Evolutionary conservation across 345 rosid genomes (phyloP).

Genomic region (Eucalyptus marginata): DNA sequence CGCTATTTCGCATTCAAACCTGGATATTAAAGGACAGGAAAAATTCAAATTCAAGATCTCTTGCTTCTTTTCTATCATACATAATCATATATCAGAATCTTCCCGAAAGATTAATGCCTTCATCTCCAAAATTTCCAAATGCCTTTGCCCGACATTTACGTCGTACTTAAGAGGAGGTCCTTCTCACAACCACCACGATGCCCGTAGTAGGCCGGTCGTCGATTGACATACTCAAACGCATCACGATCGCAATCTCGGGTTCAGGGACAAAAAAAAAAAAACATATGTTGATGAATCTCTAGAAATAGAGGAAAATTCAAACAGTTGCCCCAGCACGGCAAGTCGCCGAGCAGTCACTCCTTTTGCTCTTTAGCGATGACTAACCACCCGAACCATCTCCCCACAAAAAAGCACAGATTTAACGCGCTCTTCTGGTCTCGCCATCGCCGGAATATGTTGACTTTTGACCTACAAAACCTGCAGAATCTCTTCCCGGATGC

Average conservation of each 20-base stretch:
- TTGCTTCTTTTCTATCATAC: no score
- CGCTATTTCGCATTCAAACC: not conserved
- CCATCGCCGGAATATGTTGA: not conserved
- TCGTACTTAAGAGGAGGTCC: not conserved
- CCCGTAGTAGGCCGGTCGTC: not conserved
- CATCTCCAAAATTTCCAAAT: not conserved
- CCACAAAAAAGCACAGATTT: not conserved
- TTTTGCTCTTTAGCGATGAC: not conserved
- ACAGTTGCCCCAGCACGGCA: not conserved
- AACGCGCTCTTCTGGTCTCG: not conserved
- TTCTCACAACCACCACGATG: not conserved
- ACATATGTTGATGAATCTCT: not conserved
- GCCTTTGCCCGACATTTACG: not conserved
- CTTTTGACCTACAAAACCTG: not conserved
- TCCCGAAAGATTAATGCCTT: not conserved
- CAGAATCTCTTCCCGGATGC: not conserved
- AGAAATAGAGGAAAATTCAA: not conserved
- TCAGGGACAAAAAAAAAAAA: not conserved
- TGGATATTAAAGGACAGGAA: no score
- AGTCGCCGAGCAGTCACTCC: not conserved
- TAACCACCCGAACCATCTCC: not conserved
- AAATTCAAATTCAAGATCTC: no score
- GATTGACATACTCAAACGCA: not conserved
- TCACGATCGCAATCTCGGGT: no score
- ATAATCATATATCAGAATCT: not conserved